phyloP scores from a whole-genome alignment of 306 rosid species.

The Mimosa pudica region DNA sequence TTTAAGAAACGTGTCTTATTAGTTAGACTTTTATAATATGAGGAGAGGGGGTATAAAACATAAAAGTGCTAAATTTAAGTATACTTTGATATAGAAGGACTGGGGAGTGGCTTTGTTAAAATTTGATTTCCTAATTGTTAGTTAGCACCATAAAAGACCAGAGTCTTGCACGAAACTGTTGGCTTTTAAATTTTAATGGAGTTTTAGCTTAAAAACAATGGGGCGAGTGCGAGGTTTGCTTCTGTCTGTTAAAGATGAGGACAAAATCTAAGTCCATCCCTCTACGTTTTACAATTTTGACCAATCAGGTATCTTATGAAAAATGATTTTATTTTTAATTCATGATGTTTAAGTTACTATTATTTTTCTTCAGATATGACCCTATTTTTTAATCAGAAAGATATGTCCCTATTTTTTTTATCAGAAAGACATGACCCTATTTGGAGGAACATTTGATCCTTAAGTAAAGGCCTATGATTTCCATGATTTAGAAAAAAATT shows the following conservation, averaged over 20 bases:
- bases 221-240: neutral
- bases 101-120: neutral
- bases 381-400: neutral
- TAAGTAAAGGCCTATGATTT: neutral
- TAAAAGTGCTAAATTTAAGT: neutral
- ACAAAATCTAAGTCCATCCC: neutral
- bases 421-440: neutral
- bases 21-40: too few species aligned
- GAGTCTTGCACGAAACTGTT: neutral
- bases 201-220: neutral
- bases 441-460: slow-evolving; percentile 1
- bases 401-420: too few species aligned
- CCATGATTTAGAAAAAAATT: neutral
- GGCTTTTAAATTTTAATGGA: neutral
- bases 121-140: neutral
- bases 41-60: neutral
- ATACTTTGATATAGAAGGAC: neutral
- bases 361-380: neutral
- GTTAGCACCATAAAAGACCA: neutral
- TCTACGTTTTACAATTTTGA: neutral
- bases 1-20: too few species aligned
- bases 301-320: neutral
- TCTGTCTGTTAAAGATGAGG: neutral
- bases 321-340: neutral
- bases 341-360: neutral